Base-by-base conservation (phyloP, 2,329 filamentous ascomycete genomes). In the Neurospora crassa region DNA sequence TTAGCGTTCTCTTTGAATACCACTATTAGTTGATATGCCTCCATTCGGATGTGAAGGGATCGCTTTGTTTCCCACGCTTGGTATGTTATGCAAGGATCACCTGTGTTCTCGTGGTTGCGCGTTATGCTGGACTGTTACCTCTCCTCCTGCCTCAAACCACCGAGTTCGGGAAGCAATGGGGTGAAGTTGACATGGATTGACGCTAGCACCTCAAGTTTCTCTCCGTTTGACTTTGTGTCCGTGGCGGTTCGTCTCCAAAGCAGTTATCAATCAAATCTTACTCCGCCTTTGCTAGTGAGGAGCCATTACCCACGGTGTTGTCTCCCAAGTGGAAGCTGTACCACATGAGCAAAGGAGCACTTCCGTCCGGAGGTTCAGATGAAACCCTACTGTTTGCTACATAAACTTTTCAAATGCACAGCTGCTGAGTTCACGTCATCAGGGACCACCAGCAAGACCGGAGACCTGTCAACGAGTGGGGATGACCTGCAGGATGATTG, bases 401-500 rank as follows among this genome's bases (percentile, higher is more conserved):
- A 34, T 14, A 63, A 63, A 16, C 24, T 63, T 63, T 29, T 10
- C 53, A 34, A 14, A 59, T 8, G 24, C 24, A 34, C 47, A 34
- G 24, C 53, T 63, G 14, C 14, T 7, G 53, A 16, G 16, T 63
- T 63, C 53, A 18, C 16, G 53, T 63, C 67, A 68, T 24, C 37
- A 68, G 37, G n/a, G 67, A 68, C 67, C 37, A 68, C 37, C 37
- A 41, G 16, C 67, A 47, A 53, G 40, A 20, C 47, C 45, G 18
- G 29, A 68, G 29, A 24, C 43, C 41, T 18, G 67, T 67, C 70
- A 67, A 70, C 63, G 63, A 67, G 69, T 69, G 68, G 70, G 72
- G 70, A 67, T 71, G 70, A 71, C 24, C 73, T 77, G 76, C 76
- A 76, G 71, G 68, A 70, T 72, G 70, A 77, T 73, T 68, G 76